These are phyloP conservation scores for Tulasnella sp. DNA, from an alignment of 768 basidiomycete species.

Conservation along the genomic window DNA sequence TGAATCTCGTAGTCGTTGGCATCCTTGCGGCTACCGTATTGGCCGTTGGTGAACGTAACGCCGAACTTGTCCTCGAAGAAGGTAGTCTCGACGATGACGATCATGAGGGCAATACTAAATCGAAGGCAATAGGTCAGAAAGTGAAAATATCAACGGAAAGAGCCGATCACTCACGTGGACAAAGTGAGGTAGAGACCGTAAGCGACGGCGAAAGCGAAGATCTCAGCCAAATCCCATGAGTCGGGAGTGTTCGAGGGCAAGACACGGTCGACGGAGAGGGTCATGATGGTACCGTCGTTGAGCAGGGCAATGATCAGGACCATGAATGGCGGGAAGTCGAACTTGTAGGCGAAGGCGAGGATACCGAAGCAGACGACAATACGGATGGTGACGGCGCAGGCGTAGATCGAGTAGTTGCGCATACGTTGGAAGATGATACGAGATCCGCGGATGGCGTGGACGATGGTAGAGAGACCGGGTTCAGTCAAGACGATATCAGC, in stretches of 20 bases:
- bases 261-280: slow-evolving; percentile 91
- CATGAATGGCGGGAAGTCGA: slow-evolving; percentile 99
- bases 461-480: slow-evolving; percentile 97
- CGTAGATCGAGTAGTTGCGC: slow-evolving; percentile 98
- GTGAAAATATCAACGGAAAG: slow-evolving; percentile 16
- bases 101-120: slow-evolving; percentile 65
- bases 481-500: slow-evolving; percentile 91
- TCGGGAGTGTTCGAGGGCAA: slow-evolving; percentile 90
- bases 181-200: slow-evolving; percentile 91
- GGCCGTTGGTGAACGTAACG: slow-evolving; percentile 46
- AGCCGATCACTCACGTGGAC: slow-evolving; percentile 64
- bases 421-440: slow-evolving; percentile 99
- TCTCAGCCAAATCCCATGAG: slow-evolving; percentile 93
- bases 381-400: slow-evolving; percentile 94
- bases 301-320: slow-evolving; percentile 90
- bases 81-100: slow-evolving; percentile 75
- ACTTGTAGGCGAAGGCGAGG: slow-evolving; percentile 91
- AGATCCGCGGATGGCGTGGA: slow-evolving; percentile 96
- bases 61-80: slow-evolving; percentile 90
- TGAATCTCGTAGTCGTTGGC: slow-evolving; percentile 73
- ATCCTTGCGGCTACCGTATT: slow-evolving; percentile 33
- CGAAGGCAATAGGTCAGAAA: slow-evolving; percentile 26
- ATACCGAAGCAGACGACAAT: slow-evolving; percentile 97
- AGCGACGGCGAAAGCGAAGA: slow-evolving; percentile 91
- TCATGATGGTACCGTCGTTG: slow-evolving; percentile 99